Percentiles rank a stretch among this genome's conserved stretches.
These are phyloP conservation scores for Umbilicaria muhlenbergii DNA, from an alignment of 495 filamentous ascomycete species.

Conservation along the genomic window DNA sequence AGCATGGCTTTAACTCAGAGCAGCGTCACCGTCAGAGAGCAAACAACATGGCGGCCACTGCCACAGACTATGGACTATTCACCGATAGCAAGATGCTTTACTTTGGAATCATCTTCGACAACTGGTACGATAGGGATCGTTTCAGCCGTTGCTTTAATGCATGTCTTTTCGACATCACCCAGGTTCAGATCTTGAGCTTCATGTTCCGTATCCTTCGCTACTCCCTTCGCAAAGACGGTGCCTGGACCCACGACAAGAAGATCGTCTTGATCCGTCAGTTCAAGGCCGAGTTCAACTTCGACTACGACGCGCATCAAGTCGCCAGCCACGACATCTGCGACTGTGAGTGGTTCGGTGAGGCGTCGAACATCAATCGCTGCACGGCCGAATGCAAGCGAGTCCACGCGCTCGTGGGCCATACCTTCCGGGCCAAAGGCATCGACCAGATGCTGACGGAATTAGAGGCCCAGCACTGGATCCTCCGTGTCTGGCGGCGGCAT, in stretches of 20 bases:
- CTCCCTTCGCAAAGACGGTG: background rate
- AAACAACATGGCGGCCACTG: background rate
- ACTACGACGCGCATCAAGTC: background rate
- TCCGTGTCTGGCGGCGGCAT: slow-evolving; percentile 23
- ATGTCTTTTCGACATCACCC: slow-evolving; percentile 5
- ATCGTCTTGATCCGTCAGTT: slow-evolving; percentile 4
- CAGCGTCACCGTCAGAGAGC: slow-evolving; percentile 5
- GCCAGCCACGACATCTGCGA: slow-evolving; percentile 1
- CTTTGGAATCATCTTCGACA: background rate
- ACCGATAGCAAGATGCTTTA: background rate
- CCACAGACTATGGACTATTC: slow-evolving; percentile 9
- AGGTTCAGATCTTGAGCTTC: slow-evolving; percentile 4
- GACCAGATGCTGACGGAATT: slow-evolving; percentile 10
- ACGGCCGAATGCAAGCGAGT: background rate
- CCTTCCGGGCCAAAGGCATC: background rate
- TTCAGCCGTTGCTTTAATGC: slow-evolving; percentile 11
- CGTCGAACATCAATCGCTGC: background rate
- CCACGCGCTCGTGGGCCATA: background rate
- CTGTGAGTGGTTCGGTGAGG: slow-evolving; percentile 7
- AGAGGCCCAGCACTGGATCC: slow-evolving; percentile 23
- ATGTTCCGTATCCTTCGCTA: slow-evolving; percentile 9
- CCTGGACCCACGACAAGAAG: background rate
- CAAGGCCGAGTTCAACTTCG: slow-evolving; percentile 6
- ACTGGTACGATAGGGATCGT: slow-evolving; percentile 8
- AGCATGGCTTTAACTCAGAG: slow-evolving; percentile 2